These are phyloP conservation scores for Cyanodermella asteris DNA, from an alignment of 2,329 filamentous ascomycete genomes.

Conservation along the genomic window DNA sequence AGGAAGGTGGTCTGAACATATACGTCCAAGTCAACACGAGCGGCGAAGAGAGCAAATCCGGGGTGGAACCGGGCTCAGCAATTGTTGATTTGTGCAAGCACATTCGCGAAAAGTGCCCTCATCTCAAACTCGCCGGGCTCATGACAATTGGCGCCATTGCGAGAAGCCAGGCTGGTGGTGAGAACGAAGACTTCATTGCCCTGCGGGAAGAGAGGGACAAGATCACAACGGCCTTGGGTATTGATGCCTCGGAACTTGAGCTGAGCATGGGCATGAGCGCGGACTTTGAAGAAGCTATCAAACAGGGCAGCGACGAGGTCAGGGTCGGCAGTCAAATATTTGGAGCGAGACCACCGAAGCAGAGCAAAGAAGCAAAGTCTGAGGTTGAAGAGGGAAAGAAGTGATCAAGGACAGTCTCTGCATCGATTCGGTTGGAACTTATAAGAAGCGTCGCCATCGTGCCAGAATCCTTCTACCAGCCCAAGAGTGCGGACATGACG, in stretches of 20 bases:
- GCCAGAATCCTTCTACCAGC: no score
- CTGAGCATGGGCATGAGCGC: slow-evolving; percentile 98
- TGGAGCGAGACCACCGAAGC: slow-evolving; percentile 56
- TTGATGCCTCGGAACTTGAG: slow-evolving; percentile 41
- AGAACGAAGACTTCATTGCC: slow-evolving; percentile 72
- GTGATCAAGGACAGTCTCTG: slow-evolving; percentile 1
- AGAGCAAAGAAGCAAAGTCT: slow-evolving; percentile 46
- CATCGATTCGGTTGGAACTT: no score
- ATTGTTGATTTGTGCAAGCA: slow-evolving; percentile 43
- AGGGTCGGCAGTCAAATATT: slow-evolving; percentile 89
- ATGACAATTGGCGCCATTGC: slow-evolving; percentile 98
- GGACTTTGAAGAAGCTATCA: slow-evolving; percentile 79
- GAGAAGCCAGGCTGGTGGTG: slow-evolving; percentile 54
- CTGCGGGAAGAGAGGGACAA: slow-evolving; percentile 49
- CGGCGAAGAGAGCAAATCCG: slow-evolving; percentile 67
- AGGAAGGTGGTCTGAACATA: slow-evolving; percentile 33
- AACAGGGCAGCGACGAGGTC: slow-evolving; percentile 69
- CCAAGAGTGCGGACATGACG: no score
- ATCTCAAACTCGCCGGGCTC: slow-evolving; percentile 54
- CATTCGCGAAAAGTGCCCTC: slow-evolving; percentile 48
- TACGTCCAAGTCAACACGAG: slow-evolving; percentile 95
- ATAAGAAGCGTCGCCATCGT: no score
- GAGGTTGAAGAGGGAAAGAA: slow-evolving; percentile 3
- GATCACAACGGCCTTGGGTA: slow-evolving; percentile 39
- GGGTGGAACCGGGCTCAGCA: slow-evolving; percentile 45